phyloP scores from a whole-genome alignment of 257 asterid genomes.

The Linderniella brevidens region DNA sequence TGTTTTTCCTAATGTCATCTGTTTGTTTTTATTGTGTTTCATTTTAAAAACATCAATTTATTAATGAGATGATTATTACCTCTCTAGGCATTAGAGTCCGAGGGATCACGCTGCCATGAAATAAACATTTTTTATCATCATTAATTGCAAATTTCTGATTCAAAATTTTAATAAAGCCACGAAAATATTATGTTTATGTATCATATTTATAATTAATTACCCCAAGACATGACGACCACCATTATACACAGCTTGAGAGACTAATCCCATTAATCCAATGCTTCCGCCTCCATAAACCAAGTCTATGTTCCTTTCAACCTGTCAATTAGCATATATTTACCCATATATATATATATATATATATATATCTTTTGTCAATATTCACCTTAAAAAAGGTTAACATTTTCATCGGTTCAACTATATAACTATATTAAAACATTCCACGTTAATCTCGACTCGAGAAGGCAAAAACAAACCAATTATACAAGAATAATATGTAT shows the following conservation, averaged over 20 bases:
- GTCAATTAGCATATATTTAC: slow-evolving; percentile 5
- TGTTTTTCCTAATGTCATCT: too few species aligned
- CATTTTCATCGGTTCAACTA: too few species aligned
- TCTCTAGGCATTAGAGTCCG: slow-evolving; percentile 64
- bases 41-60: too few species aligned
- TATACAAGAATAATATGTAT: too few species aligned
- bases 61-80: slow-evolving; percentile 24
- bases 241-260: slow-evolving; percentile 51
- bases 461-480: too few species aligned
- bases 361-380: too few species aligned
- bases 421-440: too few species aligned
- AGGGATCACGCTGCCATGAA: slow-evolving; percentile 47
- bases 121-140: background rate
- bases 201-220: slow-evolving; percentile 10
- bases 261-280: slow-evolving; percentile 61
- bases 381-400: too few species aligned
- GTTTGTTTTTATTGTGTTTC: too few species aligned
- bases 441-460: too few species aligned
- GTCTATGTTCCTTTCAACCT: slow-evolving; percentile 75
- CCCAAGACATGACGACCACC: slow-evolving; percentile 85
- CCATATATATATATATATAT: too few species aligned
- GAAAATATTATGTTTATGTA: too few species aligned
- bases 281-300: slow-evolving; percentile 79
- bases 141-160: background rate
- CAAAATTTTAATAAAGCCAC: background rate